Conservation (phyloP, 2,329 filamentous ascomycete species). For the Fusarium citri region DNA sequence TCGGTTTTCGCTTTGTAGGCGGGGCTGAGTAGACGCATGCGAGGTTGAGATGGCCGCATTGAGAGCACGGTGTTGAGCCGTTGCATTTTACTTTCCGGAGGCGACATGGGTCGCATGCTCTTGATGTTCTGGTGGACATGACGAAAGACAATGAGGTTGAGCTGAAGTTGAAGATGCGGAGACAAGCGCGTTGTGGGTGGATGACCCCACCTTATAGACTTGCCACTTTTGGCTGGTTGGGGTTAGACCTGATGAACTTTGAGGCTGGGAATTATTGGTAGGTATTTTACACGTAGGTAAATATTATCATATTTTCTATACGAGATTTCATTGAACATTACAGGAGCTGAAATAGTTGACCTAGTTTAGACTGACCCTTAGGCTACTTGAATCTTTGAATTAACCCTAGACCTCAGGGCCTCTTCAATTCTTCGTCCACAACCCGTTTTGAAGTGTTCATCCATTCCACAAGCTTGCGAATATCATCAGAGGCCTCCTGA, state of each 20-base stretch:
- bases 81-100: conserved; percentile 55
- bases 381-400: rapidly evolving
- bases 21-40: conserved; percentile 51
- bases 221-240: background rate
- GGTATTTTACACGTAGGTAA: too few relatives aligned
- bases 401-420: too few relatives aligned
- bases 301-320: too few relatives aligned
- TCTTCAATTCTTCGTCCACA: background rate
- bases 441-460: rapidly evolving
- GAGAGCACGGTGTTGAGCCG: conserved; percentile 49
- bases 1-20: conserved; percentile 51
- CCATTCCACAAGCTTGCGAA: background rate
- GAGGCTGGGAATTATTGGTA: background rate
- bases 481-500: background rate
- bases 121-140: conserved; percentile 35
- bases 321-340: too few relatives aligned
- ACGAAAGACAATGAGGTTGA: background rate
- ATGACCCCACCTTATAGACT: background rate
- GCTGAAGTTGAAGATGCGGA: background rate
- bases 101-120: conserved; percentile 54
- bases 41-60: conserved; percentile 52
- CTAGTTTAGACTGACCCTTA: too few relatives aligned
- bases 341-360: too few relatives aligned
- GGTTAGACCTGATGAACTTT: background rate
- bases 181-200: background rate